Evolutionary conservation across 495 filamentous ascomycete genomes (phyloP), one percentile per base, ranked within the genome.

Genomic region (Articulospora tetracladia): DNA sequence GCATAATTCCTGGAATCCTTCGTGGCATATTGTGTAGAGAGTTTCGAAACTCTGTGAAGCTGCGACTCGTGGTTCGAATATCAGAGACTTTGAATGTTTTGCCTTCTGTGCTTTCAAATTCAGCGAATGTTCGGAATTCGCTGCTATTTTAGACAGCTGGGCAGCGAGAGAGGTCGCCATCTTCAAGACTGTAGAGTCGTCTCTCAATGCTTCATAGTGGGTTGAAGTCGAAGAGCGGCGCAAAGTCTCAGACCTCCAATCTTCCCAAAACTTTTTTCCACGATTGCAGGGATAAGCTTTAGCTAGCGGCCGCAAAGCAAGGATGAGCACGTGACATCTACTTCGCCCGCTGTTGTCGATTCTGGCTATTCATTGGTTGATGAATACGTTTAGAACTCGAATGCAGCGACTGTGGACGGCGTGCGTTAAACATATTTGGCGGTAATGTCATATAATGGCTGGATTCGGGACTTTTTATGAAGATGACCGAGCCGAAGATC

Each of bases 1-100:
- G 70, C 94, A 98, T 62, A 99, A 77, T 63, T 99, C 94, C 26
- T 88, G 82, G 66, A 91, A 98, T 0, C 92, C 93, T 66, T 96
- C 92, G 60, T 81, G 76, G 68, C 92, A 97, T 69, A 96, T 81
- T 49, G 88, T 78, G 70, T 89, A 98, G 59, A 99, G 80, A 8
- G 87, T 88, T 66, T 96, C 86, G 69, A 93, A 96, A 63, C 87
- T 90, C 72, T 99, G 94, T 24, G 83, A 82, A 13, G 87, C 86
- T 32, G 94, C 95, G 61, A 89, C 79, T 66, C 84, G 81, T 39
- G 85, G 82, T 66, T 95, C 91, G 73, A 92, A 99, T 55, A 99
- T 86, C 54, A 99, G 72, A 17, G 94, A 98, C 66, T 94, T 89
- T 50, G 90, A 91, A 76, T 98, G 93, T 25, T 89, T 81, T 39